Conservation (phyloP, 164 flowering plant species). For the Tinospora cordifolia region DNA sequence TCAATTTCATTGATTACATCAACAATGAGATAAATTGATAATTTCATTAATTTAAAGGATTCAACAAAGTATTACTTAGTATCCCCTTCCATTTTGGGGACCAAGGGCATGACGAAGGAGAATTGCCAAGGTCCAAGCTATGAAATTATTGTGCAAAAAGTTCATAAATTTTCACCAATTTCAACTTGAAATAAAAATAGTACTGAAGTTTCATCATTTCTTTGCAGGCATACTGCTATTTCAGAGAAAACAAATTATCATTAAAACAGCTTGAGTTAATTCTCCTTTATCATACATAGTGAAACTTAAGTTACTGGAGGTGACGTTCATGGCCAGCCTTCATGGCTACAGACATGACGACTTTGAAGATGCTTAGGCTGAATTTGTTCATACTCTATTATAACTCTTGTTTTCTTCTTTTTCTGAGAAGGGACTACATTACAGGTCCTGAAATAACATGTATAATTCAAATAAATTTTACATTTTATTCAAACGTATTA, state of each 20-base stretch:
- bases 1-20: too few relatives aligned
- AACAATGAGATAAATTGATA: too few relatives aligned
- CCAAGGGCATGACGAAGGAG: too few relatives aligned
- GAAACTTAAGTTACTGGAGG: neutral
- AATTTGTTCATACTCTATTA: neutral
- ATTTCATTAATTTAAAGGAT: too few relatives aligned
- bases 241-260: neutral
- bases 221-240: neutral
- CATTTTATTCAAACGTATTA: too few relatives aligned
- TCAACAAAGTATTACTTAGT: too few relatives aligned
- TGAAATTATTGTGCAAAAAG: too few relatives aligned
- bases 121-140: too few relatives aligned
- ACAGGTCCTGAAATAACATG: neutral
- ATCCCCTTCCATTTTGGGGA: too few relatives aligned
- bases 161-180: too few relatives aligned
- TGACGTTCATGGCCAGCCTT: neutral
- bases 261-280: neutral
- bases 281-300: neutral
- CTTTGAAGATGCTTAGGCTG: neutral
- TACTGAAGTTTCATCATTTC: neutral
- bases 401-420: neutral
- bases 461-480: too few relatives aligned
- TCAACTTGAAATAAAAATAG: neutral
- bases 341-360: neutral
- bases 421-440: too few relatives aligned